phyloP scores from a whole-genome alignment of 495 filamentous ascomycete species.

The Aspergillus sparsus region DNA sequence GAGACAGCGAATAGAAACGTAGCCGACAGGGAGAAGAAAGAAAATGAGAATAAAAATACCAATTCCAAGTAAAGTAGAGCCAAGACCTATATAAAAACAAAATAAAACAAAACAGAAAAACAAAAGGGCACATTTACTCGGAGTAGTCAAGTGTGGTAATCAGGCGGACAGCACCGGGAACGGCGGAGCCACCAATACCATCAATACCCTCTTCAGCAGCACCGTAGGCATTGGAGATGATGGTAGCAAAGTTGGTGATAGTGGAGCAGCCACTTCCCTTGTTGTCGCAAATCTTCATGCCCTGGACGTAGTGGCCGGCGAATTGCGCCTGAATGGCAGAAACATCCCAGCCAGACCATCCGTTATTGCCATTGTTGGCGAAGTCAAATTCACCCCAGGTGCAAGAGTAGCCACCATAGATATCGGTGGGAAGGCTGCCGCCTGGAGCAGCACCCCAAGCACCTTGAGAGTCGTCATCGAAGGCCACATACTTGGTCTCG shows the following conservation, averaged over 20 bases:
- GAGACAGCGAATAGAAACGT: no score
- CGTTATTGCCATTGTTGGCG: constrained; percentile 46
- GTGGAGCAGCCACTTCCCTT: constrained; percentile 34
- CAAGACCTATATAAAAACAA: not conserved
- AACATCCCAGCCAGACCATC: constrained; percentile 55
- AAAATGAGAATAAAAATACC: not conserved
- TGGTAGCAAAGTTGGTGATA: constrained; percentile 31
- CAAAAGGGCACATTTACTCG: constrained; percentile 24
- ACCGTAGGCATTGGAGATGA: constrained; percentile 43
- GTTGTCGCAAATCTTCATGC: constrained; percentile 46
- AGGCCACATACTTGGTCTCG: constrained; percentile 46
- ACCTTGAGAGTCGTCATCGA: constrained; percentile 49
- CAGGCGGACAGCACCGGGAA: constrained; percentile 35
- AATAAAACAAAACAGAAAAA: constrained; percentile 28
- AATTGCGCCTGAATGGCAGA: constrained; percentile 49
- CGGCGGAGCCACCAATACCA: constrained; percentile 30
- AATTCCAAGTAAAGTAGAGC: not conserved
- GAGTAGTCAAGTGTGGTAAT: constrained; percentile 38
- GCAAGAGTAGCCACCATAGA: constrained; percentile 40
- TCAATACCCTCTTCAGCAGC: constrained; percentile 27
- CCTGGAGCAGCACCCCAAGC: constrained; percentile 42
- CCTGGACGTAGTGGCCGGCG: constrained; percentile 35
- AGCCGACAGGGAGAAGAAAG: not conserved
- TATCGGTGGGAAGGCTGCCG: constrained; percentile 28
- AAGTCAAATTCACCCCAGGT: constrained; percentile 61